Evolutionary conservation across 2,329 filamentous ascomycete species (phyloP).

Genomic region (Xylaria sp.): DNA sequence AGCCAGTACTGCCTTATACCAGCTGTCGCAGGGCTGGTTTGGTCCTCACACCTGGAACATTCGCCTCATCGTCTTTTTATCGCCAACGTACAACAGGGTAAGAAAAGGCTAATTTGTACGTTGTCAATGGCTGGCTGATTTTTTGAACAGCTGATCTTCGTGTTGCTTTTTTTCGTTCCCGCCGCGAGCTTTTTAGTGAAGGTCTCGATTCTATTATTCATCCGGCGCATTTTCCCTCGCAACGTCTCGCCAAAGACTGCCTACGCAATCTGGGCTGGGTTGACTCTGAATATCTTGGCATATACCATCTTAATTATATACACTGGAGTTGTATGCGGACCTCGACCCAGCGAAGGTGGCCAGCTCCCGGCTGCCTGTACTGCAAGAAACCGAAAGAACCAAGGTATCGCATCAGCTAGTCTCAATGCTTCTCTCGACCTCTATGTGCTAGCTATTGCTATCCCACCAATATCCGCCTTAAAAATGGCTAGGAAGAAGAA

Average conservation of each 20-base stretch:
- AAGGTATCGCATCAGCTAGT: neutral
- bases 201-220: neutral
- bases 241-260: neutral
- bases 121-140: no score
- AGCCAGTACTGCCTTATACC: neutral
- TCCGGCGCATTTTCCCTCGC: neutral
- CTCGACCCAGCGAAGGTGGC: neutral
- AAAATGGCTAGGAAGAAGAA: neutral
- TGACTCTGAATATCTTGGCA: neutral
- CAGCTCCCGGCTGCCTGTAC: neutral
- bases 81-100: constrained; percentile 4
- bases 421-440: neutral
- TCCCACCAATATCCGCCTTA: neutral
- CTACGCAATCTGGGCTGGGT: neutral
- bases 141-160: neutral
- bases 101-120: neutral
- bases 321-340: neutral
- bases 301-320: neutral
- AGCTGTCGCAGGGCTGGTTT: neutral
- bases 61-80: neutral
- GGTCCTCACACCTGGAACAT: constrained; percentile 6
- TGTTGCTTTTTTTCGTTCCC: neutral
- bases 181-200: neutral
- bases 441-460: neutral
- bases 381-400: neutral